phyloP scores from a whole-genome alignment of 345 rosid genomes.

The Citrus reticulata region DNA sequence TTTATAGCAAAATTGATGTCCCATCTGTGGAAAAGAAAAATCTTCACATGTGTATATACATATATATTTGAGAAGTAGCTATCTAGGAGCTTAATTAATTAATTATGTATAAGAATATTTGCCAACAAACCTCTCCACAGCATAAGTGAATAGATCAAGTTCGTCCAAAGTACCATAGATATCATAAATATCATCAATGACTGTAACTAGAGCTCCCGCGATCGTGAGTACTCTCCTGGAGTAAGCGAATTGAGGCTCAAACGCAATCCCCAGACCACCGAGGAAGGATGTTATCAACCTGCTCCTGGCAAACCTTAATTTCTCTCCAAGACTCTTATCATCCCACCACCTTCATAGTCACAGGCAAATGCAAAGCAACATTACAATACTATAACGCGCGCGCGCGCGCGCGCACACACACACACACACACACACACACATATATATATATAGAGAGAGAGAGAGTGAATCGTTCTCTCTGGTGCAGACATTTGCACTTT shows the following conservation, averaged over 20 bases:
- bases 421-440: too few species aligned
- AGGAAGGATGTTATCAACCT: conserved; percentile 11
- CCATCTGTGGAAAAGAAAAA: conserved; percentile 18
- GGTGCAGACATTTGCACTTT: too few species aligned
- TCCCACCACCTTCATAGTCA: conserved; percentile 21
- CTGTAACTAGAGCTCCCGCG: not conserved
- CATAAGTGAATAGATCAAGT: conserved; percentile 20
- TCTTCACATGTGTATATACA: too few species aligned
- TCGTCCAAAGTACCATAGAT: conserved; percentile 16
- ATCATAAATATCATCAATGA: conserved; percentile 16
- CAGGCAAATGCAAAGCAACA: not conserved
- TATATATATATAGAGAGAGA: too few species aligned
- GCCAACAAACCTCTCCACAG: conserved; percentile 16
- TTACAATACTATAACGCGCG: too few species aligned
- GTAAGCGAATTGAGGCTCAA: conserved; percentile 7
- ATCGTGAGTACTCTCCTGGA: conserved; percentile 9
- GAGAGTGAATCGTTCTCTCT: too few species aligned
- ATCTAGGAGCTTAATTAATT: too few species aligned
- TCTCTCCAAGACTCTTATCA: not conserved
- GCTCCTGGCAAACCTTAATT: conserved; percentile 16
- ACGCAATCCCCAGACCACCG: conserved; percentile 9
- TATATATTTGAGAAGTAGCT: too few species aligned
- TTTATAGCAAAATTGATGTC: conserved; percentile 14
- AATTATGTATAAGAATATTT: not conserved
- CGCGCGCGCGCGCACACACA: too few species aligned